These are phyloP conservation scores for Telfairia occidentalis DNA, from an alignment of 331 rosid species.

Conservation along the genomic window DNA sequence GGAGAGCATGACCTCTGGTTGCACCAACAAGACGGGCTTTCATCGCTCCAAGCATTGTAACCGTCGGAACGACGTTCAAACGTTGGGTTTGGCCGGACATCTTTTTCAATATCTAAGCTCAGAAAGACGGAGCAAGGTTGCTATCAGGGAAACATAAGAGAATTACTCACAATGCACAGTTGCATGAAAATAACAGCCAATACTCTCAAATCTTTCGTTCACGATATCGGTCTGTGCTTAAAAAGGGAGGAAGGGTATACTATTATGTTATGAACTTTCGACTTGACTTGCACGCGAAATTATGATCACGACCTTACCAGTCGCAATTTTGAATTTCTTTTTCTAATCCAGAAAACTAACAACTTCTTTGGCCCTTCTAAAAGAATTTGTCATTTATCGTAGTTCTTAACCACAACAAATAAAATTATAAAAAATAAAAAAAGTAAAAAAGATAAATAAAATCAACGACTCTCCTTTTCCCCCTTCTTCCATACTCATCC, in stretches of 20 bases:
- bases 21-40: conserved; percentile 88
- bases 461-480: background rate
- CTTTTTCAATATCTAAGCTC: conserved; percentile 33
- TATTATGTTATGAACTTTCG: background rate
- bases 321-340: background rate
- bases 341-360: background rate
- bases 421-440: background rate
- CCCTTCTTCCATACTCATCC: background rate
- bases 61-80: conserved; percentile 87
- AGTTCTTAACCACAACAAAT: background rate
- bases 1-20: conserved; percentile 90
- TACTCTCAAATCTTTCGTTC: background rate
- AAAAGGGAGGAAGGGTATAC: background rate
- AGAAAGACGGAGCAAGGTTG: background rate
- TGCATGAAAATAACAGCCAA: background rate
- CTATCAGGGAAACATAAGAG: background rate
- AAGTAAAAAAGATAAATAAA: background rate
- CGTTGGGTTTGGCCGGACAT: conserved; percentile 94
- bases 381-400: background rate
- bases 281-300: background rate
- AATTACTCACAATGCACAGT: background rate
- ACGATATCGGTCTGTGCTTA: background rate
- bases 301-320: background rate
- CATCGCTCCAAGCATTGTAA: conserved; percentile 71
- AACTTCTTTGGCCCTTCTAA: background rate